Percentiles rank a stretch among this genome's conserved stretches.
Evolutionary conservation across 441 rosid species (phyloP).

Genomic region (Adansonia madagascariensis): DNA sequence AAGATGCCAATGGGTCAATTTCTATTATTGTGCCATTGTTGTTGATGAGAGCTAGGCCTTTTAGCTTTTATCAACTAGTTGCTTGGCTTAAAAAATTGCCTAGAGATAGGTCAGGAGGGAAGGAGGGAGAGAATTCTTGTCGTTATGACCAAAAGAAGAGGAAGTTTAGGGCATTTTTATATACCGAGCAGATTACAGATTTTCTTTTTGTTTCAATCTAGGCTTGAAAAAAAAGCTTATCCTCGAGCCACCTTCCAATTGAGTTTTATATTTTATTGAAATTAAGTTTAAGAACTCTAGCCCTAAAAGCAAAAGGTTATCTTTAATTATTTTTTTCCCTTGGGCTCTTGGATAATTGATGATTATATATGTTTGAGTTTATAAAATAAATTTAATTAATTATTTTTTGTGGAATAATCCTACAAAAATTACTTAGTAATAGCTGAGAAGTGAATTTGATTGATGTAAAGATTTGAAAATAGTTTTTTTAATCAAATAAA

Average conservation of each 20-base stretch:
- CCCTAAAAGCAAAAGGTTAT: not conserved
- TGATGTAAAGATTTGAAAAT: too few relatives aligned
- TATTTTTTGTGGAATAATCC: not conserved
- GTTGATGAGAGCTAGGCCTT: slow-evolving; percentile 1
- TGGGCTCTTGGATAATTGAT: not conserved
- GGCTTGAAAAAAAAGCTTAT: not conserved
- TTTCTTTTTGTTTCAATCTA: not conserved
- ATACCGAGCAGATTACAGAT: not conserved
- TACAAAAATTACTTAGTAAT: not conserved
- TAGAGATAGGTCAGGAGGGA: not conserved
- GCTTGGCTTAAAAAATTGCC: not conserved
- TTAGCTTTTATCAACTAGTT: not conserved
- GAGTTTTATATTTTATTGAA: not conserved
- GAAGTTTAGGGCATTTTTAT: not conserved
- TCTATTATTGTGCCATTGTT: not conserved
- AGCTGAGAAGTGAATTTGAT: too few relatives aligned
- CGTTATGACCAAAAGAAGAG: not conserved
- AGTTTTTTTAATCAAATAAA: too few relatives aligned
- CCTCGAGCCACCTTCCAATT: not conserved
- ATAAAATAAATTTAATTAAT: not conserved
- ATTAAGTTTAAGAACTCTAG: not conserved
- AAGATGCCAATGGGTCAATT: not conserved
- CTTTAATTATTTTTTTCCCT: not conserved
- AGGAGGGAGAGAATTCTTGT: not conserved
- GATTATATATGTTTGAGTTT: not conserved